Percentiles rank a stretch among this genome's conserved stretches.
phyloP scores from a whole-genome alignment of 495 filamentous ascomycete species.

The Pyrenopolyporus hunteri region DNA sequence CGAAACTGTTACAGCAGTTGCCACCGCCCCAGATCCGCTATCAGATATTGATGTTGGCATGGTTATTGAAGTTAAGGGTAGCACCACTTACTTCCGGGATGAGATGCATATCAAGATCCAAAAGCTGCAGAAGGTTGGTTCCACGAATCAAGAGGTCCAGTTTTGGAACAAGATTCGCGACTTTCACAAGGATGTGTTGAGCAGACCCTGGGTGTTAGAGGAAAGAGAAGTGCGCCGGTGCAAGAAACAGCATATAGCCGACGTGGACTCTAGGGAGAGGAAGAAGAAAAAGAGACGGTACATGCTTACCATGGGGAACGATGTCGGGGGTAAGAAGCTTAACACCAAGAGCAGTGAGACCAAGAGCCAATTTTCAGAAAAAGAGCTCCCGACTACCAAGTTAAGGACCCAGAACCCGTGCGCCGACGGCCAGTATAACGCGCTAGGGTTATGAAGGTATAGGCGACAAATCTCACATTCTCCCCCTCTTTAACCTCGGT shows the following conservation, averaged over 20 bases:
- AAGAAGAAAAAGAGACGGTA: conserved; percentile 42
- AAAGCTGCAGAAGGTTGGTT: conserved; percentile 61
- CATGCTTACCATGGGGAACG: conserved; percentile 2
- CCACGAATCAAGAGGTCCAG: conserved; percentile 76
- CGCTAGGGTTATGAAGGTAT: conserved; percentile 34
- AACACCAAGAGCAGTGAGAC: background rate
- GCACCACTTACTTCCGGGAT: conserved; percentile 65
- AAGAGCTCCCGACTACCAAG: background rate
- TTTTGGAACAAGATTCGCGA: conserved; percentile 73
- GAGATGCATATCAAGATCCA: conserved; percentile 72
- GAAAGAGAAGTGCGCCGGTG: conserved; percentile 61
- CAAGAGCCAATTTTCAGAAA: conserved; percentile 11
- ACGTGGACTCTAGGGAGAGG: conserved; percentile 48
- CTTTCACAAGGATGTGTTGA: conserved; percentile 69
- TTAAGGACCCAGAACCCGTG: background rate
- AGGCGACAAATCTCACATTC: background rate
- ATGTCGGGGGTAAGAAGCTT: background rate
- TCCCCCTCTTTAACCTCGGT: background rate
- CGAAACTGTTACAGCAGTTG: background rate
- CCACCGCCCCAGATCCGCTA: conserved; percentile 12
- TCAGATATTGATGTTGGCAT: conserved; percentile 66
- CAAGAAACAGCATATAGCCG: conserved; percentile 51
- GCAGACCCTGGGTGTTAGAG: conserved; percentile 69
- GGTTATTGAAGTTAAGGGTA: conserved; percentile 80
- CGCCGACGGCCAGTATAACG: conserved; percentile 27